Evolutionary conservation across 768 basidiomycete species (phyloP), one percentile per base, ranked within the genome.

Genomic region (Paxillus rubicundulus): DNA sequence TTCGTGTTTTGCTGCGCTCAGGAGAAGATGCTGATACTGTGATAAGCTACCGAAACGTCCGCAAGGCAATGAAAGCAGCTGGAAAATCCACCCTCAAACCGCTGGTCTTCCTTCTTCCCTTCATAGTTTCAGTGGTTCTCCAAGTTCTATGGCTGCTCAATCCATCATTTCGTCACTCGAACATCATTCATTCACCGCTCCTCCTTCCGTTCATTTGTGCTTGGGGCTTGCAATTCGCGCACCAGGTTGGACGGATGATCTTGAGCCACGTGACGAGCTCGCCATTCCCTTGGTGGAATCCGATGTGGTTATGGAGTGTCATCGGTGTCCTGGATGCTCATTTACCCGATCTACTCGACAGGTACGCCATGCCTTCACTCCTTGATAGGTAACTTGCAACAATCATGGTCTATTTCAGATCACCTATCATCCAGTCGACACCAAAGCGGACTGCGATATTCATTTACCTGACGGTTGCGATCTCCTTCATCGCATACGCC

Each of bases 221-320:
- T 17, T 98, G 95, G 94, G 96, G 94, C n/a, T 68, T 90, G 47
- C 88, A 90, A 68, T 91, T 92, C 58, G 87, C 89, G 27, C 89
- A 91, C 57, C 87, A 94, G 66, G 95, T 97, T 34, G 92, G 92
- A 10, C 76, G 87, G 58, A 89, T 98, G 78, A 98, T 98, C 62
- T 73, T 97, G 42, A 90, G 94, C 1, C 97, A 98, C 69, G 84
- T 97, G 27, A 94, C 95, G 47, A 84, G 82, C 56, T 75, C 79
- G 40, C 73, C 82, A 5, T 96, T 98, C 75, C 97, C 97, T 0
- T 75, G 79, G 64, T 94, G 88, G 82, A 89, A 95, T 65, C 82
- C 80, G 62, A 82, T 95, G 67, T 95, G 94, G 86, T 67, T 92
- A 8, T 90, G 87, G 84, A 89, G 82, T 56, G 66, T 83, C 2